Conservation (phyloP, 1,139 yeast species). For the Yamadazyma spencermartinsiae region DNA sequence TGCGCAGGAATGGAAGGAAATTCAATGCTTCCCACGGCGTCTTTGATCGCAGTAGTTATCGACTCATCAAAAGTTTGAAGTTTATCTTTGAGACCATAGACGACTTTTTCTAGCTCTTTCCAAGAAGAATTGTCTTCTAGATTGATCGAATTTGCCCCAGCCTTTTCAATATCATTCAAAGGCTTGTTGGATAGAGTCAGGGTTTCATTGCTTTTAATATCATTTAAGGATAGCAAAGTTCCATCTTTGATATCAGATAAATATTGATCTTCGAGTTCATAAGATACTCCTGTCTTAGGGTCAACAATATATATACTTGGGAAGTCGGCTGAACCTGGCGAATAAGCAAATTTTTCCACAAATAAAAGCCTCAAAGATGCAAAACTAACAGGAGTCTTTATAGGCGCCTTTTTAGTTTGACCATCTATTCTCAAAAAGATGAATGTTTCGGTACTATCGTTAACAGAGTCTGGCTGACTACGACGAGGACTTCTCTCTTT, state of each 20-base stretch:
- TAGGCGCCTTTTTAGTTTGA: constrained; percentile 59
- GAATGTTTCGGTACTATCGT: constrained; percentile 9
- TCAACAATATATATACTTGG: constrained; percentile 84
- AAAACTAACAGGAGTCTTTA: constrained; percentile 54
- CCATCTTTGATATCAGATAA: constrained; percentile 61
- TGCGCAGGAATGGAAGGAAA: constrained; percentile 5
- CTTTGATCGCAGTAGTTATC: constrained; percentile 9
- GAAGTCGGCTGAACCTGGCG: constrained; percentile 68
- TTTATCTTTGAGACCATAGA: constrained; percentile 8
- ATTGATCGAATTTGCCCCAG: background rate
- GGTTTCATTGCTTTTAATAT: constrained; percentile 21
- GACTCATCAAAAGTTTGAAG: constrained; percentile 9
- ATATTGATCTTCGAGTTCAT: constrained; percentile 75
- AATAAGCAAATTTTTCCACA: constrained; percentile 83
- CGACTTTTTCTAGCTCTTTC: constrained; percentile 9
- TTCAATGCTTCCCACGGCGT: constrained; percentile 11
- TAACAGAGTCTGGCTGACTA: constrained; percentile 9
- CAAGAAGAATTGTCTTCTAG: background rate
- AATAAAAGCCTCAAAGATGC: constrained; percentile 72
- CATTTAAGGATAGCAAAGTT: constrained; percentile 57
- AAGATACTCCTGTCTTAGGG: constrained; percentile 56
- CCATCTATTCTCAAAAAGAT: constrained; percentile 60
- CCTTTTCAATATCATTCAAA: background rate
- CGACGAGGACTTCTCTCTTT: constrained; percentile 16
- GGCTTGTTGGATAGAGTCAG: background rate